Evolutionary conservation across 2,329 filamentous ascomycete species (phyloP), one percentile per base, ranked within the genome.

Genomic region (Fusarium sp.): DNA sequence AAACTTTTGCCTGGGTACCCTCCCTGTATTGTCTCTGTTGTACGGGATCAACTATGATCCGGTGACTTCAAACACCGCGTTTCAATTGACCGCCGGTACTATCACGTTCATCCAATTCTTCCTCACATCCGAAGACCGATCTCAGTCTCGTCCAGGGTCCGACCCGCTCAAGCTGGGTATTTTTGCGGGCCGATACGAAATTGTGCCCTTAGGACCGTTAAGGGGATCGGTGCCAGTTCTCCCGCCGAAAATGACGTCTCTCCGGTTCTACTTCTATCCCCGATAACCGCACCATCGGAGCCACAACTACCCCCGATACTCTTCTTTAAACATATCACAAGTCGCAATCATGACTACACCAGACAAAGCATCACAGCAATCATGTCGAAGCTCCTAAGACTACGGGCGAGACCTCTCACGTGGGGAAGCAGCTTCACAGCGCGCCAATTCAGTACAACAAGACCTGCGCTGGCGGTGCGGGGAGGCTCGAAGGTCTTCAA

Each of bases 401-500:
- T 68, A 33, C 46, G 42, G 42, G 27, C 55, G 25, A 64, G 67
- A 23, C 59, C 71, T 27, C n/a, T 76, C 19, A 44, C 60, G 3
- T 77, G 75, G 75, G 69, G 66, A 35, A 75, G 73, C 41, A 73
- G 66, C 68, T 64, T 77, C 64, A 74, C 72, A 27, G 48, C 63
- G 25, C 60, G 76, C 10, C 65, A 63, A 37, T 77, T 77, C 51
- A 70, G 73, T 31, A 66, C 76, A 44, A 73, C 76, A 29, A 69
- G 62, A 5, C 56, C 45, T 10, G 56, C 61, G 4, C 45, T 70
- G 25, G 56, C 73, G 12, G 65, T 60, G 5, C 52, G 66, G 35
- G 63, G 63, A 3, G 59, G 65, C 4, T 87, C 86, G 2, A 89
- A 89, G 74, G 74, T 88, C 4, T 88, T 82, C 73, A 78, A 79